Evolutionary conservation across 169 alveolate species (phyloP), one percentile per base, ranked within the genome.

Genomic region (Blepharisma undulans): DNA sequence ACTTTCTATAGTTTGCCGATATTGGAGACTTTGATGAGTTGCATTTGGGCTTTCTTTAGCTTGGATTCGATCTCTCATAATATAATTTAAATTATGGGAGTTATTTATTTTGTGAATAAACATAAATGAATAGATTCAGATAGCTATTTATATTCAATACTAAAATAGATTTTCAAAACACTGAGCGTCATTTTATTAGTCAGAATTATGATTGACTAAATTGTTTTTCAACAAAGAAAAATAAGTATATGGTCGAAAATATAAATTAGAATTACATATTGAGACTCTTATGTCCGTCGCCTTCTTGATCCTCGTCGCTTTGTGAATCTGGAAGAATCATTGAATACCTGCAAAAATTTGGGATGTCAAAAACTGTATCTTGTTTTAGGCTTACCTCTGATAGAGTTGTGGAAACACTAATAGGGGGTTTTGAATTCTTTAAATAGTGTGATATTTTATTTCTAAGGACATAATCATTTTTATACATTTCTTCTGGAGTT

Each of bases 1-100:
- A 34, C 72, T 86, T 27, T 86, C 80, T 22, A 86, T 86, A 25
- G 91, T 86, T 72, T 86, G 74, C 59, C 91, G 32, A 32, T 71
- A 86, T 19, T 86, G 71, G 60, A 21, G 66, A 22, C 61, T 78
- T 21, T 78, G 34, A 3, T 78, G 29, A 21, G 86, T 32, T 6
- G 60, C 60, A 21, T 25, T 21, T 21, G 86, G 60, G 34, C 71
- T 32, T 78, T 78, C 86, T 12, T 78, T 78, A 27, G 29, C 86
- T 78, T 25, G 66, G 10, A 34, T 25, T 78, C 34, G 29, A 29
- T 29, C 86, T 14, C 60, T 78, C 86, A 78, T 78, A 14, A 29
- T 78, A 25, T 72, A 72, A 29, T 72, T 72, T 72, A 72, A 48
- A 48, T 48, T 48, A 48, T 48, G 66, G 66, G 66, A 48, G 66